Percentiles rank a stretch among this genome's conserved stretches.
Evolutionary conservation across 768 basidiomycete genomes (phyloP).

Genomic region (Tulasnella sp.): DNA sequence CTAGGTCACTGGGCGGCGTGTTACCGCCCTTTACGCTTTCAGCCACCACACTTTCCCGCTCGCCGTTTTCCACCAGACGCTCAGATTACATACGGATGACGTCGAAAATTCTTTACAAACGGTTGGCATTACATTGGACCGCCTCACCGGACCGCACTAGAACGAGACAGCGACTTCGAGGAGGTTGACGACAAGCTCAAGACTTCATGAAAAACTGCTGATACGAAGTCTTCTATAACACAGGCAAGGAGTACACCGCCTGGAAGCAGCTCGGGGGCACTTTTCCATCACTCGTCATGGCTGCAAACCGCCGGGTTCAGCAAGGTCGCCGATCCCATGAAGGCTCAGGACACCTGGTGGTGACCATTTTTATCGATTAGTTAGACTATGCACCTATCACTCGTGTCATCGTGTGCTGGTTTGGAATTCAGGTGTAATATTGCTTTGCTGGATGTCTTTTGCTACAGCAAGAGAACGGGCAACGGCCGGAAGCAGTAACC

Average conservation of each 20-base stretch:
- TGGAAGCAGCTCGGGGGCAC: neutral
- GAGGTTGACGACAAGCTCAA: conserved; percentile 72
- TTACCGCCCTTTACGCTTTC: conserved; percentile 87
- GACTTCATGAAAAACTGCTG: conserved; percentile 70
- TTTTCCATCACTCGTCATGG: conserved; percentile 48
- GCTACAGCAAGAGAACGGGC: too few relatives aligned
- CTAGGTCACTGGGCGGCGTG: too few relatives aligned
- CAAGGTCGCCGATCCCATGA: conserved; percentile 72
- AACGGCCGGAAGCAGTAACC: too few relatives aligned
- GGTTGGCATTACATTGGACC: conserved; percentile 34
- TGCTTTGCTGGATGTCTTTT: neutral
- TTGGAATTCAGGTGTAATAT: conserved; percentile 16
- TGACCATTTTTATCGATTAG: conserved; percentile 43
- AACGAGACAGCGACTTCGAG: conserved; percentile 41
- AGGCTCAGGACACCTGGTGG: conserved; percentile 77
- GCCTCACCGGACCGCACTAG: conserved; percentile 37
- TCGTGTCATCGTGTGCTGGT: conserved; percentile 17
- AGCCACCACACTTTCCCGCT: conserved; percentile 80
- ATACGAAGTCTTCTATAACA: conserved; percentile 49
- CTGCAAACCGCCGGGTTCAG: conserved; percentile 75
- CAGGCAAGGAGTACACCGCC: conserved; percentile 17
- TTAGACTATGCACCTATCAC: conserved; percentile 21
- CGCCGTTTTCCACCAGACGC: conserved; percentile 52
- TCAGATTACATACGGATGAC: neutral
- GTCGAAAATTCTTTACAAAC: neutral